Base-by-base conservation (phyloP, 257 asterid genomes). In the Ehretia macrophylla region DNA sequence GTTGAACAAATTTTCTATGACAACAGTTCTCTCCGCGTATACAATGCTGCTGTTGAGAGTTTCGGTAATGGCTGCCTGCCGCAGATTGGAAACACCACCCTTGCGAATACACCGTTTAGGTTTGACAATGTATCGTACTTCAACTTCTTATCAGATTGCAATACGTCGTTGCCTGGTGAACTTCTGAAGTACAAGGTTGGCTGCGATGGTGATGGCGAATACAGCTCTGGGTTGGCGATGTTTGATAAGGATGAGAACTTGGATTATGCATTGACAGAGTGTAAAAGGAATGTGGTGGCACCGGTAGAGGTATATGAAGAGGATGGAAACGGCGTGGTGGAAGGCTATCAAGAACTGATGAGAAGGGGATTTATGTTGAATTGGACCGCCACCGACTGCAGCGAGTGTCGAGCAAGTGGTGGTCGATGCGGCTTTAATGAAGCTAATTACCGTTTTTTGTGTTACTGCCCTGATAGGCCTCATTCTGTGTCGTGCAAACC, bases 391-490 rank as follows among this genome's bases (percentile, higher is more conserved):
- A 40, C 51, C 66, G 72, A 74, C 17, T 83, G 90, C 50, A 50
- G 51, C 8, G 55, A 0, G 0, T 85, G 95, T 22, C 23, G 20
- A 40, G 5, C 12, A 0, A 85, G 95, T n/a, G 75, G 88, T 5
- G 90, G 90, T 6, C 73, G 71, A 35, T 85, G 95, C 63, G 90
- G 95, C 1, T 80, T 75, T 20, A 66, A 73, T 32, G 23, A 0
- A 1, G 13, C 0, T 10, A 5, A 13, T 51, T 58, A 5, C 39
- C 66, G 49, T 17, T 79, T 83, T 14, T 5, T 38, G 71, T 87
- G 96, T 66, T 85, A 65, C 51, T 85, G 94, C 65, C 63, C 84
- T 5, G 84, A 79, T 18, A 77, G 89, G 35, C 82, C 84, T 54
- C 91, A 85, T 77, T 14, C 69, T 4, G 55, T 5, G 18, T 37